These are phyloP conservation scores for Ustilaginoidea virens DNA, from an alignment of 2,329 filamentous ascomycete genomes.

Conservation along the genomic window DNA sequence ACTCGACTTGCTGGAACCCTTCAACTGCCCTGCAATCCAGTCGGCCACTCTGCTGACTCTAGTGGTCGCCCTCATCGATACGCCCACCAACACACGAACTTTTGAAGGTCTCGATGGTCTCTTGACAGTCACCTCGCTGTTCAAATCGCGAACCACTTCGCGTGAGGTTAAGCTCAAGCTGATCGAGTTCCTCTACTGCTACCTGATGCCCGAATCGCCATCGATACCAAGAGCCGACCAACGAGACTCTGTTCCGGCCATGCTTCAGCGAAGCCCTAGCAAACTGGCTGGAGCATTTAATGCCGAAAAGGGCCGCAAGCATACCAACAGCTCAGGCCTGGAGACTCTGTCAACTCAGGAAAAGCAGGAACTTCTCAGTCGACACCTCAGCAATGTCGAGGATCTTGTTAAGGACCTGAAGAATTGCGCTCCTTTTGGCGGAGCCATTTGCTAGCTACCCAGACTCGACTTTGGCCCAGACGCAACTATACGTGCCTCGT, in stretches of 20 bases:
- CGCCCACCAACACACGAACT: slow-evolving; percentile 73
- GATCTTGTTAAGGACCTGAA: slow-evolving; percentile 73
- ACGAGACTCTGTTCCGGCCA: slow-evolving; percentile 29
- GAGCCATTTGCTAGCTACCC: slow-evolving; percentile 34
- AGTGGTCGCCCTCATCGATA: slow-evolving; percentile 75
- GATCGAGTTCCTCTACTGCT: slow-evolving; percentile 97
- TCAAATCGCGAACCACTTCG: slow-evolving; percentile 74
- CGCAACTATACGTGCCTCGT: too few species aligned
- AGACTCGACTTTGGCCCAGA: too few species aligned
- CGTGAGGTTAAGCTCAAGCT: slow-evolving; percentile 87
- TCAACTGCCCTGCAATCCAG: slow-evolving; percentile 84
- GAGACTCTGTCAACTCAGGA: slow-evolving; percentile 55
- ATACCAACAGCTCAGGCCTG: slow-evolving; percentile 20
- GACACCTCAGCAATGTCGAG: slow-evolving; percentile 68
- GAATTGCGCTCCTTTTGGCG: slow-evolving; percentile 61
- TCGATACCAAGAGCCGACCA: slow-evolving; percentile 34
- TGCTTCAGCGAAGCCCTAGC: slow-evolving; percentile 52
- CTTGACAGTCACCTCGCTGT: slow-evolving; percentile 78
- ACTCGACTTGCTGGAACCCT: slow-evolving; percentile 83
- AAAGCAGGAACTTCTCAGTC: slow-evolving; percentile 65
- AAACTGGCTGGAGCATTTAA: slow-evolving; percentile 46
- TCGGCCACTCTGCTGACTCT: slow-evolving; percentile 80
- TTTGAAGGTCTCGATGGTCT: slow-evolving; percentile 89
- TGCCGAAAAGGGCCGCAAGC: slow-evolving; percentile 15
- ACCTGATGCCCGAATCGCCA: slow-evolving; percentile 82